Conservation (phyloP, 805 yeast genomes). For the Lachancea thermotolerans region DNA sequence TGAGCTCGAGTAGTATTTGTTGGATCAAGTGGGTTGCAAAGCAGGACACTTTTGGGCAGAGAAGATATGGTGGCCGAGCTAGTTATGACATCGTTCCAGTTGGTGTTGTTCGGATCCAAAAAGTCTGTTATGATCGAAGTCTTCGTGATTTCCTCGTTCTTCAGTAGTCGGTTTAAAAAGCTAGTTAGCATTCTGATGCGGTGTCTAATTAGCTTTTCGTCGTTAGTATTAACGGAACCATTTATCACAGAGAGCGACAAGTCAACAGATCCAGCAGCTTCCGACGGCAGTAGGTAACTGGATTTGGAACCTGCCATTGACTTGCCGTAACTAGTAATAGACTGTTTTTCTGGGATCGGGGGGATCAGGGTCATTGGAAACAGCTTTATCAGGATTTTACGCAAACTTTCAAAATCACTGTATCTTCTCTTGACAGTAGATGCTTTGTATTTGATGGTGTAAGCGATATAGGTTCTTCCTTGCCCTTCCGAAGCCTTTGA, state of each 20-base stretch:
- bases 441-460: constrained; percentile 58
- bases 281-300: constrained; percentile 25
- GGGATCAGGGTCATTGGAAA: constrained; percentile 84
- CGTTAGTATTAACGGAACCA: constrained; percentile 25
- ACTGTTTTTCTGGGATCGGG: constrained; percentile 86
- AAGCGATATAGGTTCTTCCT: constrained; percentile 46
- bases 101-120: constrained; percentile 28
- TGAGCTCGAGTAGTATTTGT: constrained; percentile 31
- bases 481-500: constrained; percentile 29
- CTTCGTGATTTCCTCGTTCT: constrained; percentile 23
- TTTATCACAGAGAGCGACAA: constrained; percentile 27
- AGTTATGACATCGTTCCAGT: constrained; percentile 31
- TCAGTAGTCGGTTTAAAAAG: constrained; percentile 27
- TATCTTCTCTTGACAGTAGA: constrained; percentile 68
- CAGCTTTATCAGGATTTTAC: constrained; percentile 59
- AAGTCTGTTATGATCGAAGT: constrained; percentile 30
- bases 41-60: constrained; percentile 27
- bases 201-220: constrained; percentile 32
- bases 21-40: constrained; percentile 32
- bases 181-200: constrained; percentile 30
- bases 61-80: constrained; percentile 30
- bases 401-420: constrained; percentile 82
- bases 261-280: constrained; percentile 27
- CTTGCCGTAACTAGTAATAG: constrained; percentile 29
- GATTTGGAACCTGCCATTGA: constrained; percentile 27